Base-by-base conservation (phyloP, 2,329 filamentous ascomycete species). In the Pseudocercospora macadamiae region DNA sequence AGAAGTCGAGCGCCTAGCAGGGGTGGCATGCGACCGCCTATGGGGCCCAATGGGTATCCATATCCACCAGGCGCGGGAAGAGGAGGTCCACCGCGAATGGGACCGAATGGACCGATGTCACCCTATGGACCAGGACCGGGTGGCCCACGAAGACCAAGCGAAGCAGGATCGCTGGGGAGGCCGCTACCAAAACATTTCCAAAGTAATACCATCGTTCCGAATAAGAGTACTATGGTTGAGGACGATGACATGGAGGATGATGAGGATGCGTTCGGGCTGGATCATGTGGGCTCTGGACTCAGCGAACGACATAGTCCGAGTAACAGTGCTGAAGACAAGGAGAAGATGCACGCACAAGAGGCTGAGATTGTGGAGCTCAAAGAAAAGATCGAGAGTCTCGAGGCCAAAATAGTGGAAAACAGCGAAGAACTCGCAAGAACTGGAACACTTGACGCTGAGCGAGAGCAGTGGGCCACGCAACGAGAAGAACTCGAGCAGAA, bases 181-280 rank as follows among this genome's bases (percentile, higher is more conserved):
- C 93, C 93, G 3, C 85, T 90, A 65, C 89, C 90, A 14, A 96
- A 96, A 72, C 92, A 92, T 34, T 92, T 96, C 65, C 93, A 96
- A 72, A 93, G 89, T 72, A 97, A 96, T 72, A 97, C 92, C 0
- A 96, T 97, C 69, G 89, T 97, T 28, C 95, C 95, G 0, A 97
- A 97, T 73, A 99, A 97, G 77, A 96, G 93, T 70, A 97, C 90
- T 0, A 93, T 97, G 88, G 86, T 97, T 1, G 95, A 99, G 74
- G 95, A 97, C 72, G 93, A 96, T 65, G 78, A 79, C 10, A 82
- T 88, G 55, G 84, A 82, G 21, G 67, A 68, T 12, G 66, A 68
- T 44, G 66, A 67, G 51, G 64, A 68, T 48, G 66, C 61, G 0
- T 71, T 71, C 32, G 64, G 56, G 4, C 57, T 70, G 16, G 66